phyloP scores from a whole-genome alignment of 2,329 filamentous ascomycete genomes.

The Fusarium sp. region DNA sequence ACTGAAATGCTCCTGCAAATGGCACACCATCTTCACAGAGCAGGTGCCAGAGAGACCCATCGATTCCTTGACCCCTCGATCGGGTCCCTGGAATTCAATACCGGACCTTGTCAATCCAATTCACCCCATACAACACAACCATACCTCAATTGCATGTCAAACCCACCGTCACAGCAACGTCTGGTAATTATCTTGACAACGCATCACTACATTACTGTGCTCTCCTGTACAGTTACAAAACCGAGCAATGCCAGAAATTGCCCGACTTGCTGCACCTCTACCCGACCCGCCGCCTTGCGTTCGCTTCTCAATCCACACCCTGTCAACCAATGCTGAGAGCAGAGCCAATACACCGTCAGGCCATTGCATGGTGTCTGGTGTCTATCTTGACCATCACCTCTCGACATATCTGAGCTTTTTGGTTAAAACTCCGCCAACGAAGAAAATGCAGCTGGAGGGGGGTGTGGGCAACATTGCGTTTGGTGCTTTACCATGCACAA shows the following conservation, averaged over 20 bases:
- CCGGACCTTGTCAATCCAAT: constrained; percentile 23
- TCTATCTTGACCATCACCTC: constrained; percentile 27
- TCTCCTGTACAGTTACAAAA: constrained; percentile 29
- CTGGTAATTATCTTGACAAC: constrained; percentile 60
- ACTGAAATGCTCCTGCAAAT: constrained; percentile 7
- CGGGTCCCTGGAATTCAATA: constrained; percentile 30
- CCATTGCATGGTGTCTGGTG: constrained; percentile 29
- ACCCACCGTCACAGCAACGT: constrained; percentile 46
- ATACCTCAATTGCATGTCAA: constrained; percentile 29
- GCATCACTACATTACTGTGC: constrained; percentile 56
- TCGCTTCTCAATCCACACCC: constrained; percentile 38
- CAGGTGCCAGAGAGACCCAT: constrained; percentile 26
- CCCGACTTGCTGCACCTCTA: constrained; percentile 47
- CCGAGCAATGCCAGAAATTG: constrained; percentile 31
- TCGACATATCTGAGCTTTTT: constrained; percentile 22
- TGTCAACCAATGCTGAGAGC: constrained; percentile 19
- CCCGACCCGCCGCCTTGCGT: constrained; percentile 46
- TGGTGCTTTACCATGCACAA: constrained; percentile 35
- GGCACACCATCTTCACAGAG: constrained; percentile 23
- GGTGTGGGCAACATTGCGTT: constrained; percentile 34
- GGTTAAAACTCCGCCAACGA: constrained; percentile 30
- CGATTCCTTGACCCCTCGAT: constrained; percentile 30
- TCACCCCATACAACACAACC: constrained; percentile 14
- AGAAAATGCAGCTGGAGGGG: constrained; percentile 40
- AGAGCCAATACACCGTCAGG: constrained; percentile 36